A percentile compares a stretch with the other conserved stretches of the same genome.
phyloP scores from a whole-genome alignment of 2,329 filamentous ascomycete genomes.

The Colletotrichum lini region DNA sequence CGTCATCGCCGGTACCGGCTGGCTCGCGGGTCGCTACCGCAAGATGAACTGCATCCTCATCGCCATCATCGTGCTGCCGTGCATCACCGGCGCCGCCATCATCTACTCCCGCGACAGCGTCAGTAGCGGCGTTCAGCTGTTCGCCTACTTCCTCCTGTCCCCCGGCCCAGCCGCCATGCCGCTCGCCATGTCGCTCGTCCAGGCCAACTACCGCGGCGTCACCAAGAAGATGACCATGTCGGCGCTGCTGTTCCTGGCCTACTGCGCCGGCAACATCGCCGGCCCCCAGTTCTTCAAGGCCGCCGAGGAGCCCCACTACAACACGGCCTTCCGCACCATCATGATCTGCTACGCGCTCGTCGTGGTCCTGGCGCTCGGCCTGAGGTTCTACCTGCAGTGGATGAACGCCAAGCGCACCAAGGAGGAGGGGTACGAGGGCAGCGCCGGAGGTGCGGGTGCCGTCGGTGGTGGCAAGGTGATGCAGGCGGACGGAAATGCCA shows the following conservation, averaged over 20 bases:
- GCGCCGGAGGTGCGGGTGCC: conserved; percentile 57
- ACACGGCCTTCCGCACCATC: conserved; percentile 69
- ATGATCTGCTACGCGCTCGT: conserved; percentile 69
- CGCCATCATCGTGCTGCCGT: conserved; percentile 63
- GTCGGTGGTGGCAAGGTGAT: conserved; percentile 56
- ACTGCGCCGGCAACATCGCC: conserved; percentile 69
- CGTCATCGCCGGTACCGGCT: conserved; percentile 64
- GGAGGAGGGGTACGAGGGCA: conserved; percentile 62
- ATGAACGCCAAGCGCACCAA: conserved; percentile 59
- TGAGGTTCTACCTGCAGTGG: conserved; percentile 64
- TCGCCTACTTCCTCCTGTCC: conserved; percentile 71
- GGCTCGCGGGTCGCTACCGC: conserved; percentile 65
- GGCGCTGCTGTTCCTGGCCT: conserved; percentile 68
- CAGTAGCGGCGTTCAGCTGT: conserved; percentile 61
- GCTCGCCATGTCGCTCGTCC: conserved; percentile 68
- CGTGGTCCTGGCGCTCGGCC: conserved; percentile 57
- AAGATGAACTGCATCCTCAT: conserved; percentile 68
- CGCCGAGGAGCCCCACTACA: conserved; percentile 64
- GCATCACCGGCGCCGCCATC: conserved; percentile 66
- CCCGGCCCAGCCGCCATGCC: conserved; percentile 69
- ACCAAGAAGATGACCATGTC: conserved; percentile 74
- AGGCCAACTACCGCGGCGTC: conserved; percentile 69
- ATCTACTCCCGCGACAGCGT: conserved; percentile 64
- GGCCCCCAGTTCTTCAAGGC: conserved; percentile 69
- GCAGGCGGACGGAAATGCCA: conserved; percentile 44